Conservation (phyloP, 495 filamentous ascomycete genomes). For the Aspergillus funiculosus region DNA sequence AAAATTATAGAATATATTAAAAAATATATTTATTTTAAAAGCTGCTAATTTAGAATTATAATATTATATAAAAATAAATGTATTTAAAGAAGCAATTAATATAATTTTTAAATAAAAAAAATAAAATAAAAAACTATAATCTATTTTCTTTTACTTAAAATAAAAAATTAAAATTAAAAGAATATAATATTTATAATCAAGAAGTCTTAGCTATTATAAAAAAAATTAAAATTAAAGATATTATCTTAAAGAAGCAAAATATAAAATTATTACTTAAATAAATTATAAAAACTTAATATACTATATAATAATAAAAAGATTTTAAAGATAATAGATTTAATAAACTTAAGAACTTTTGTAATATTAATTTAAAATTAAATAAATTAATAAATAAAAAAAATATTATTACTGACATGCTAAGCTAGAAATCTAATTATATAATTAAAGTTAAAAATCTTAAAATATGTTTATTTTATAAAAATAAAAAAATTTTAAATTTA, state of each 20-base stretch:
- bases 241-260: slow-evolving; percentile 7
- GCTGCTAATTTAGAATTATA: slow-evolving; percentile 1
- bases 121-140: too few species aligned
- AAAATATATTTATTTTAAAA: too few species aligned
- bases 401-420: slow-evolving; percentile 3
- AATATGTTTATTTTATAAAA: not conserved
- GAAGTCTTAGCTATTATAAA: slow-evolving; percentile 3
- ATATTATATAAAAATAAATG: not conserved
- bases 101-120: slow-evolving; percentile 1
- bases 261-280: slow-evolving; percentile 4
- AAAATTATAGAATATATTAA: too few species aligned
- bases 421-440: slow-evolving; percentile 2
- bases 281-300: slow-evolving; percentile 11
- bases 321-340: slow-evolving; percentile 1
- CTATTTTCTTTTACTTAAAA: too few species aligned
- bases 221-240: slow-evolving; percentile 1
- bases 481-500: slow-evolving; percentile 6
- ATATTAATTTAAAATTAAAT: not conserved
- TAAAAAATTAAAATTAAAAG: not conserved
- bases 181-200: slow-evolving; percentile 8
- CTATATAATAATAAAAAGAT: slow-evolving; percentile 1
- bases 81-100: slow-evolving; percentile 1
- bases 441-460: not conserved
- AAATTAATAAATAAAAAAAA: slow-evolving; percentile 5
- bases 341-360: not conserved